Conservation (phyloP, 441 rosid genomes). For the Macaranga tanarius region DNA sequence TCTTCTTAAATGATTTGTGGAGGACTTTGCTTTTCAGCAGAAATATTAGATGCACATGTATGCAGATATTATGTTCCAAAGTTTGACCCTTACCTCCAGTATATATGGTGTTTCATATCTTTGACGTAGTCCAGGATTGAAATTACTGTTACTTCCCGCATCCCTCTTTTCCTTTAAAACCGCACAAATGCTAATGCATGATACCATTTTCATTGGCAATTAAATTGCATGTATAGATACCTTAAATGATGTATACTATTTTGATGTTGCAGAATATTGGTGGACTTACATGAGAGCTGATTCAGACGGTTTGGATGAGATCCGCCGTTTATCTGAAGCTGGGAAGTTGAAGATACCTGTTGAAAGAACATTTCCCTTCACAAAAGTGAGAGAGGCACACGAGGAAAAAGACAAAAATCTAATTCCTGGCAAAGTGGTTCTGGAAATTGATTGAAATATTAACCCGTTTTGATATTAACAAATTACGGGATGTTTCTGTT, state of each 20-base stretch:
- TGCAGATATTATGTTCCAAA: background rate
- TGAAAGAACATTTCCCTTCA: slow-evolving; percentile 73
- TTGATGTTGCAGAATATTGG: slow-evolving; percentile 58
- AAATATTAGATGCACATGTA: background rate
- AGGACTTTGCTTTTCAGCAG: background rate
- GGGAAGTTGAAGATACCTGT: slow-evolving; percentile 79
- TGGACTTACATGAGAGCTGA: slow-evolving; percentile 96
- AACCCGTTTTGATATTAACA: background rate
- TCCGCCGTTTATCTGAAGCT: slow-evolving; percentile 62
- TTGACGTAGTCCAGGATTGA: background rate
- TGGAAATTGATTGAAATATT: slow-evolving; percentile 52
- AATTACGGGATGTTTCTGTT: background rate
- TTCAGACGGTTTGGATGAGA: slow-evolving; percentile 77
- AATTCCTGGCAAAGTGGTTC: slow-evolving; percentile 79
- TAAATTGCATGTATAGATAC: background rate
- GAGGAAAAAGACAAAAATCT: slow-evolving; percentile 68
- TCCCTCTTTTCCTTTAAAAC: background rate
- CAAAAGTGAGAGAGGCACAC: slow-evolving; percentile 83
- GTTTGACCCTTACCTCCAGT: background rate
- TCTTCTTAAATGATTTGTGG: background rate
- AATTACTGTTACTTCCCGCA: background rate
- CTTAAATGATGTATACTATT: background rate
- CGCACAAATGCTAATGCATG: background rate
- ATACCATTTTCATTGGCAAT: background rate
- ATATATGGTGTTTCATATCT: background rate